Evolutionary conservation across 163 green algal genomes (phyloP), one percentile per base, ranked within the genome.

Genomic region (Scenedesmus sp.): DNA sequence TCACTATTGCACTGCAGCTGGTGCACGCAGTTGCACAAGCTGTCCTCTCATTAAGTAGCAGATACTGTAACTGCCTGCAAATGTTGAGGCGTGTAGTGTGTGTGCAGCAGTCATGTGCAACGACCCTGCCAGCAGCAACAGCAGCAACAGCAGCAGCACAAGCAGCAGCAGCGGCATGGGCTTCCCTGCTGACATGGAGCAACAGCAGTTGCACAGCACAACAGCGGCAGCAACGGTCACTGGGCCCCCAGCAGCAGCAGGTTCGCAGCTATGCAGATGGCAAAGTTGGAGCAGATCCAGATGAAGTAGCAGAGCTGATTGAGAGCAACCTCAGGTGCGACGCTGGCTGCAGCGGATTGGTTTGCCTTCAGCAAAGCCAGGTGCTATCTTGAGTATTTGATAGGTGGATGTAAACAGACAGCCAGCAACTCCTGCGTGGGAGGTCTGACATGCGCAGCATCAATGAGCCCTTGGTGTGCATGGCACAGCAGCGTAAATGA

Each of bases 251-350:
- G 46, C 51, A 44, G 26, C 65, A 72, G 30, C 85, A 37, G 59
- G 59, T 35, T 35, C 37, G 22, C 35, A 37, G 56, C 89, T 90
- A 68, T 91, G 90, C 49, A 81, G 94, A 87, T 85, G 94, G 86
- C 88, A 94, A 85, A 9, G 81, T 96, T 22, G 87, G 85, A 0
- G 93, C 93, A 24, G 91, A 93, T 79, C 78, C 89, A 10, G 93
- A 94, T 20, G 86, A 93, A 18, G 83, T 96, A 1, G 87, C 92
- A 3, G 93, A 94, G 18, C 65, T 96, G 2, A 92, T 96, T 86
- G 83, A 96, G 83, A 68, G 86, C 6, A 93, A 68, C 22, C 79
- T 96, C 56, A 46, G 68, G 51, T 76, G 65, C 6, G 65, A 5
- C 10, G 5, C 18, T 40, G 65, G 13, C 59, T 33, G 24, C 56